Evolutionary conservation across 345 rosid genomes (phyloP), one percentile per base, ranked within the genome.

Genomic region (Abelmoschus esculentus): DNA sequence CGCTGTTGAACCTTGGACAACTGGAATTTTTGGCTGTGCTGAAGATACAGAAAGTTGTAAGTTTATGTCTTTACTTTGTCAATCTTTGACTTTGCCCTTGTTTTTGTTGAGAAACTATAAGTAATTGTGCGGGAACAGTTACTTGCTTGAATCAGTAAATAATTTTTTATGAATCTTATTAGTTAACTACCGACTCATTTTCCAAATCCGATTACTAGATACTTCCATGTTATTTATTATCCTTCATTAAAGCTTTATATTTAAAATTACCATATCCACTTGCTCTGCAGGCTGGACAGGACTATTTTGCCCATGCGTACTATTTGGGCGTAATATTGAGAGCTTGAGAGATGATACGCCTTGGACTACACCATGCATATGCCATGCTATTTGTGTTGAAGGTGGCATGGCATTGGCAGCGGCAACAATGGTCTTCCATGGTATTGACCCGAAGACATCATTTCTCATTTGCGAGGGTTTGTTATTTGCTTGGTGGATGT

Each of bases 401-500:
- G 99, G 99, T 17, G 97, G 97, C 53, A 72, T 91, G 34, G 86
- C 96, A 44, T 67, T 84, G 3, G 96, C 96, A n/a, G 78, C 84
- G 13, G 87, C 89, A 17, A 81, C 90, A 19, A 84, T 93, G 2
- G 70, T 84, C 73, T 80, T 80, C 74, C 88, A 89, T 58, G 97
- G 97, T 49, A 75, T 91, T 47, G 96, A 90, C 58, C 96, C 96
- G 2, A 85, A 83, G 32, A 83, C 96, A 0, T 70, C 96, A 28
- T 91, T 95, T 78, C 93, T 95, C 61, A 74, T 91, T 6, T 86
- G 86, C 66, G 99, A 95, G 85, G 96, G 97, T 32, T 80, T 95
- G 77, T 57, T 91, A 53, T 95, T 95, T 79, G 85, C 96, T 60
- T 95, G 99, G 99, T 95, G 97, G 99, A 87, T 91, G 91, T 90